These are phyloP conservation scores for Diaporthe sp. DNA, from an alignment of 2,329 filamentous ascomycete genomes.

Conservation along the genomic window DNA sequence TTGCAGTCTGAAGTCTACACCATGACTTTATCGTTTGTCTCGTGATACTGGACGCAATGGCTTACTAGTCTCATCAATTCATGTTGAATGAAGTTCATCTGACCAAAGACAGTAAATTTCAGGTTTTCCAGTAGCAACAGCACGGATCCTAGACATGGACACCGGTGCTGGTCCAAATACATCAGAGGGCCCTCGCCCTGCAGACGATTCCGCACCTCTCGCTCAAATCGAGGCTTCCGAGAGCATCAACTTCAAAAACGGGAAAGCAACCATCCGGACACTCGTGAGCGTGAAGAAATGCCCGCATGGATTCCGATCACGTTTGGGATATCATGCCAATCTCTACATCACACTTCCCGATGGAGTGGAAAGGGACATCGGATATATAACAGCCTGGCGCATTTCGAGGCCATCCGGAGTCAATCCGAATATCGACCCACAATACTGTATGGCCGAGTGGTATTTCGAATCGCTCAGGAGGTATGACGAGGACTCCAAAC, in stretches of 20 bases:
- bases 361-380: neutral
- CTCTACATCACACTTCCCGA: neutral
- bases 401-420: neutral
- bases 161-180: neutral
- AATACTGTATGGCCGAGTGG: neutral
- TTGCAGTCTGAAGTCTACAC: no score
- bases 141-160: neutral
- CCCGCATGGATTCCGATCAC: neutral
- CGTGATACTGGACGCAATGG: neutral
- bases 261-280: neutral
- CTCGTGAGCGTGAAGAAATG: neutral
- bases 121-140: neutral
- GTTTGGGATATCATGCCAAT: constrained; percentile 10
- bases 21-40: neutral
- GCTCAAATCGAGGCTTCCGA: neutral
- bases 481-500: neutral
- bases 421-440: neutral
- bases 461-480: neutral
- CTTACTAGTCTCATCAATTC: neutral
- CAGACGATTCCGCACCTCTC: neutral
- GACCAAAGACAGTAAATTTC: neutral
- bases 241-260: neutral
- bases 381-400: constrained; percentile 8
- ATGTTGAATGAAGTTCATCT: neutral
- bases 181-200: neutral